A percentile compares a stretch with the other conserved stretches of the same genome.
phyloP scores from a whole-genome alignment of 2,329 filamentous ascomycete genomes.

The Colletotrichum sp. region DNA sequence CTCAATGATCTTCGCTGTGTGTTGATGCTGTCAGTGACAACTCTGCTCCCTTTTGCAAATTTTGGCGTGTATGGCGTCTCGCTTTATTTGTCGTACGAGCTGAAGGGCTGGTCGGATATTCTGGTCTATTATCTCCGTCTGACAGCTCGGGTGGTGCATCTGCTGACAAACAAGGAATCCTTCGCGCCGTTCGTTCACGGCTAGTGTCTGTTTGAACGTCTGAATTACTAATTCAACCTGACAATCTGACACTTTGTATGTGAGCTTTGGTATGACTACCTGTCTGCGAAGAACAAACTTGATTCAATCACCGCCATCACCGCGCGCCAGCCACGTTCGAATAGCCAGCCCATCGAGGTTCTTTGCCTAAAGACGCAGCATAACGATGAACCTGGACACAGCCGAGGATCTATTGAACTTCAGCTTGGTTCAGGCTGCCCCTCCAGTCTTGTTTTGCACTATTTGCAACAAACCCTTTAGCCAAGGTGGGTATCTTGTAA shows the following conservation, averaged over 20 bases:
- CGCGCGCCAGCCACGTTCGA: neutral
- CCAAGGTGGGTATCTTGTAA: neutral
- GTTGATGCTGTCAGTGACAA: neutral
- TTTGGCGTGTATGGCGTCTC: neutral
- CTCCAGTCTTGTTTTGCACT: neutral
- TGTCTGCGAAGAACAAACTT: neutral
- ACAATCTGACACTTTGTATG: neutral
- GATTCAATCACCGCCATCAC: neutral
- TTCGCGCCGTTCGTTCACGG: neutral
- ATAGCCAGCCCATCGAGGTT: neutral
- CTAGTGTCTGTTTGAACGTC: neutral
- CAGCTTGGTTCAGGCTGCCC: neutral
- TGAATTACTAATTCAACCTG: neutral
- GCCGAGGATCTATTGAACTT: neutral
- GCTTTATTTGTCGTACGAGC: neutral
- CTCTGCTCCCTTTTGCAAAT: neutral
- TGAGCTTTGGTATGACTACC: neutral
- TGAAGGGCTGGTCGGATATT: neutral
- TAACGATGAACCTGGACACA: neutral
- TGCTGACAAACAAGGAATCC: neutral
- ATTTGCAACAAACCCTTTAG: constrained; percentile 15
- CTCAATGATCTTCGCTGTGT: neutral
- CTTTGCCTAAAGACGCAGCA: neutral
- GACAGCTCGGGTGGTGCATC: neutral
- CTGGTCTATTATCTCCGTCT: neutral